Evolutionary conservation across 2,329 filamentous ascomycete species (phyloP).

Genomic region (Clarireedia homoeocarpa): DNA sequence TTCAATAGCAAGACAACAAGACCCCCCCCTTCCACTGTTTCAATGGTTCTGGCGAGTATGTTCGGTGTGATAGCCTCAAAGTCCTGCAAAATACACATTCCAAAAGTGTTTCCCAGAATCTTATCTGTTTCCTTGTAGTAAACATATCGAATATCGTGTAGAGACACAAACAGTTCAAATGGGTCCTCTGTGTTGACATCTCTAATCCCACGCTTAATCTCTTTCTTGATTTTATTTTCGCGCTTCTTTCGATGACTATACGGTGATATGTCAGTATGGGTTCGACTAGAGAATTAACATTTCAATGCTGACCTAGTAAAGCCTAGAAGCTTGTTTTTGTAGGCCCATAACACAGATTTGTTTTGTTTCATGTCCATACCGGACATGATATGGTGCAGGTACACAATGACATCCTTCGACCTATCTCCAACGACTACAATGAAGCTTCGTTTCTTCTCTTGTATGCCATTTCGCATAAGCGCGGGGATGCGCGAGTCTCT

Average conservation of each 20-base stretch:
- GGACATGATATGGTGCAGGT: conserved; percentile 89
- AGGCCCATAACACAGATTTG: conserved; percentile 96
- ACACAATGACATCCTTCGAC: conserved; percentile 93
- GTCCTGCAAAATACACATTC: conserved; percentile 97
- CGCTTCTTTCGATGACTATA: conserved; percentile 91
- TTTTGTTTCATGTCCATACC: conserved; percentile 86
- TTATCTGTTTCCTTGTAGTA: conserved; percentile 99
- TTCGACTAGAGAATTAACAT: conserved; percentile 7
- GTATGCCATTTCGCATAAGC: conserved; percentile 83
- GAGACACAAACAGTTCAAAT: conserved; percentile 93
- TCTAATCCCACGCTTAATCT: conserved; percentile 88
- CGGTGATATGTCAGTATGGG: conserved; percentile 10
- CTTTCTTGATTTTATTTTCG: conserved; percentile 96
- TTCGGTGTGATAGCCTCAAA: conserved; percentile 99
- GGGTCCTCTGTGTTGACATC: conserved; percentile 90
- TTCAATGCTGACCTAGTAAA: conserved; percentile 60
- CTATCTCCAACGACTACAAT: conserved; percentile 93
- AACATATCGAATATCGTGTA: conserved; percentile 96
- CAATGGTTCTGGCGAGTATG: conserved; percentile 84
- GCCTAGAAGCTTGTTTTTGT: conserved; percentile 93
- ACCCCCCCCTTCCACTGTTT: conserved; percentile 95
- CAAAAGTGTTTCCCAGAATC: conserved; percentile 95
- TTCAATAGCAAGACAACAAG: conserved; percentile 85
- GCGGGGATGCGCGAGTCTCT: conserved; percentile 86
- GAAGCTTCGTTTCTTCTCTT: conserved; percentile 96